A percentile compares a stretch with the other conserved stretches of the same genome.
These are phyloP conservation scores for Viola odorata DNA, from an alignment of 345 rosid species.

Conservation along the genomic window DNA sequence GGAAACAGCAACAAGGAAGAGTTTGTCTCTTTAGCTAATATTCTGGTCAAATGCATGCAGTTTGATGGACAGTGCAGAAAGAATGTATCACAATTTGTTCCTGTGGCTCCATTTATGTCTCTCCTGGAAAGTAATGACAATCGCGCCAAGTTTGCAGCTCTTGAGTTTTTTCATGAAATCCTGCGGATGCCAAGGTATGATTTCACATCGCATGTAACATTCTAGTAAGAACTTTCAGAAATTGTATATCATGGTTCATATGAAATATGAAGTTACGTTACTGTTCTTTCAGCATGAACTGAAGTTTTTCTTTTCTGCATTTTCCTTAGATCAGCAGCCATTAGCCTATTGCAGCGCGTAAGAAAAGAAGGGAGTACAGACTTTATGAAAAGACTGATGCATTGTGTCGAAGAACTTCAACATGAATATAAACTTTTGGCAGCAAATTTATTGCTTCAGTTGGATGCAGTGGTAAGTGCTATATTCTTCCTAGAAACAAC, in stretches of 20 bases:
- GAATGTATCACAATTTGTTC: conserved; percentile 43
- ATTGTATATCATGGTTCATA: background rate
- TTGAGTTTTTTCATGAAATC: conserved; percentile 71
- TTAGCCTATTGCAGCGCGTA: conserved; percentile 53
- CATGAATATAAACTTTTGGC: conserved; percentile 56
- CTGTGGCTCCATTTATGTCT: conserved; percentile 54
- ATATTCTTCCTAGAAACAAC: background rate
- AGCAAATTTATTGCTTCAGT: conserved; percentile 68
- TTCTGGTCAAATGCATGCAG: conserved; percentile 80
- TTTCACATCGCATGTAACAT: background rate
- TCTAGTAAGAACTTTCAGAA: background rate
- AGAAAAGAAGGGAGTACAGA: conserved; percentile 46
- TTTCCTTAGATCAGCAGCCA: conserved; percentile 59
- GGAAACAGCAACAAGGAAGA: conserved; percentile 44
- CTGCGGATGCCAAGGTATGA: conserved; percentile 71
- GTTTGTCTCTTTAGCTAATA: conserved; percentile 55
- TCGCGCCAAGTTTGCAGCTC: conserved; percentile 46
- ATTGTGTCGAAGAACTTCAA: conserved; percentile 41
- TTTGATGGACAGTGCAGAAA: conserved; percentile 75
- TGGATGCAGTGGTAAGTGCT: conserved; percentile 51
- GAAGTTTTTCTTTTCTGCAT: background rate
- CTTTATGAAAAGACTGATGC: conserved; percentile 39
- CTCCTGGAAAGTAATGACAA: conserved; percentile 50
- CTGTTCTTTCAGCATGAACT: background rate
- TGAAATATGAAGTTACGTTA: background rate